phyloP scores from a whole-genome alignment of 306 rosid species.

The Citrullus mucosospermus region DNA sequence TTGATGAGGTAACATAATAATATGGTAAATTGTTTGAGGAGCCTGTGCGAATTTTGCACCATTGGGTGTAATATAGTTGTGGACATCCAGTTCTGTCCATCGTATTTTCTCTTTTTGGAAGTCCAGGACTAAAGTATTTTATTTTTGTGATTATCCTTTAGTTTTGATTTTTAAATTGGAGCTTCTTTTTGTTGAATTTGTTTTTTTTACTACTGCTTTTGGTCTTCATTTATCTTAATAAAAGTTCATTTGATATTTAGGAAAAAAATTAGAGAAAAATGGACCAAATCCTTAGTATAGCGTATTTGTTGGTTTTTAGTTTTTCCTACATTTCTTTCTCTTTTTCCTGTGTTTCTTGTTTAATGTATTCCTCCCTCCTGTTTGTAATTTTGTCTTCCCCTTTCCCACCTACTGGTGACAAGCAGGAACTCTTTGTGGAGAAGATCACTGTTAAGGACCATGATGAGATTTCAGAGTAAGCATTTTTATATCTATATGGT shows the following conservation, averaged over 20 bases:
- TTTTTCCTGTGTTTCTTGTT: not conserved
- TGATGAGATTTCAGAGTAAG: conserved; percentile 36
- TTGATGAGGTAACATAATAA: conserved; percentile 64
- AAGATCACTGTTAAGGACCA: conserved; percentile 43
- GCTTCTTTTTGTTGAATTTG: not conserved
- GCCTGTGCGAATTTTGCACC: not conserved
- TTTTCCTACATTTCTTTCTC: not conserved
- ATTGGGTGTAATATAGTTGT: not conserved
- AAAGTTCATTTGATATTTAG: not conserved
- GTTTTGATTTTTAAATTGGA: not conserved
- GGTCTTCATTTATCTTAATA: not conserved
- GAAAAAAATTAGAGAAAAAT: not conserved
- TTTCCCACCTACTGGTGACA: conserved; percentile 6
- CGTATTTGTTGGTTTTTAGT: not conserved
- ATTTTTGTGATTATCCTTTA: not conserved
- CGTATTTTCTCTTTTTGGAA: not conserved
- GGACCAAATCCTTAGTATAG: not conserved
- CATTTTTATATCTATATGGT: not conserved
- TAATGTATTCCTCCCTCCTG: not conserved
- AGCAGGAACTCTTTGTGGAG: conserved; percentile 62
- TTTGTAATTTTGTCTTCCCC: conserved; percentile 1
- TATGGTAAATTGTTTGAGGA: not conserved
- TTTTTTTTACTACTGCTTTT: not conserved
- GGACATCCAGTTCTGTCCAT: not conserved
- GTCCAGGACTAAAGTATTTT: not conserved